phyloP scores from a whole-genome alignment of 345 rosid genomes.

The Pelargonium nanum region DNA sequence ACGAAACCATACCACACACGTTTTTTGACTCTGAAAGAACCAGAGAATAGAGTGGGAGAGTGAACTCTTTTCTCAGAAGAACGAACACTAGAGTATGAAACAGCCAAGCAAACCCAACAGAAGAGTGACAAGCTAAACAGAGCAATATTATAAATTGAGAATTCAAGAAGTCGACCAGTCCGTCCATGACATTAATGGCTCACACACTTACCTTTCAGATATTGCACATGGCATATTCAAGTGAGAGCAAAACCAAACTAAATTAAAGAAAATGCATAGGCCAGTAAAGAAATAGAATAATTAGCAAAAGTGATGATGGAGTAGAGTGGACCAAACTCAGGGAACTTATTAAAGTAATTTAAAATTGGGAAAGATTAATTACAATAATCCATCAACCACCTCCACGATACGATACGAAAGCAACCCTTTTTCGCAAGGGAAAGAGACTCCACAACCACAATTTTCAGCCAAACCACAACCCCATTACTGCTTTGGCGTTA shows the following conservation, averaged over 20 bases:
- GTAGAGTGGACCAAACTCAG: not conserved
- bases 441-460: constrained; percentile 48
- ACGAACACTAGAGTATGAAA: not conserved
- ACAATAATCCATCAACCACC: constrained; percentile 40
- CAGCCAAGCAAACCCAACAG: not conserved
- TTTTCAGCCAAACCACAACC: not conserved
- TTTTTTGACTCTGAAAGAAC: not conserved
- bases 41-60: not conserved
- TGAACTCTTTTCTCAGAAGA: not conserved
- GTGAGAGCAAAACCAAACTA: not conserved
- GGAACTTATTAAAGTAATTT: constrained; percentile 4
- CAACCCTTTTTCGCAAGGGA: constrained; percentile 43
- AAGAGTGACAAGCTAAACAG: not conserved
- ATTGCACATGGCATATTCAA: not conserved
- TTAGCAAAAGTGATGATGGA: constrained; percentile 1
- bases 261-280: not conserved
- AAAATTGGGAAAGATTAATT: constrained; percentile 10
- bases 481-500: not conserved
- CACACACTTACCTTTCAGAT: not conserved
- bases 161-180: not conserved
- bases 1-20: not conserved
- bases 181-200: not conserved
- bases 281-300: not conserved
- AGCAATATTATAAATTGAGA: not conserved
- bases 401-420: constrained; percentile 45